Conservation (phyloP, 78 protist species). For the Isochrysis galbana region DNA sequence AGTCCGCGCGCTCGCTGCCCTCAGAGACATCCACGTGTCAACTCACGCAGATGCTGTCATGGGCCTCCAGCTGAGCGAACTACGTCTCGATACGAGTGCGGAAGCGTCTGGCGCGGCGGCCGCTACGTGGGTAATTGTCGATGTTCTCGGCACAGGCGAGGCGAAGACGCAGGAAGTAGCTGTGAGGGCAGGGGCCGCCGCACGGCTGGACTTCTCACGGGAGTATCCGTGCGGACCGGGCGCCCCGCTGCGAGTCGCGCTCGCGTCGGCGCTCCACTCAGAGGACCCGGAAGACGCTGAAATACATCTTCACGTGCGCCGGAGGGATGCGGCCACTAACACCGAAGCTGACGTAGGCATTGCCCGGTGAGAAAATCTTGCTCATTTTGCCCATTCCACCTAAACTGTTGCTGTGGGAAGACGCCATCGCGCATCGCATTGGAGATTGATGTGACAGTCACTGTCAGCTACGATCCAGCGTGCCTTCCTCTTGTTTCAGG, state of each 20-base stretch:
- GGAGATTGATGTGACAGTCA: too few relatives aligned
- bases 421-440: too few relatives aligned
- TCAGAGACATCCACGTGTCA: background rate
- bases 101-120: background rate
- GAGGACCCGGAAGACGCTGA: too few relatives aligned
- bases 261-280: too few relatives aligned
- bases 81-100: background rate
- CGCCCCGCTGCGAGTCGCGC: background rate
- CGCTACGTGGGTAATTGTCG: background rate
- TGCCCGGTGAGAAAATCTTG: too few relatives aligned
- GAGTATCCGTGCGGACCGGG: background rate
- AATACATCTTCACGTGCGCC: too few relatives aligned
- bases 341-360: too few relatives aligned
- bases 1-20: background rate
- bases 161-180: background rate
- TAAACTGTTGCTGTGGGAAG: too few relatives aligned
- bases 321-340: too few relatives aligned
- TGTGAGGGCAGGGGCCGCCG: background rate
- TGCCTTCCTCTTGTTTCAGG: too few relatives aligned
- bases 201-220: background rate
- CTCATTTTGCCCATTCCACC: too few relatives aligned
- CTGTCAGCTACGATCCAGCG: too few relatives aligned
- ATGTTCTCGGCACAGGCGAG: background rate
- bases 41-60: background rate
- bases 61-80: background rate